Base-by-base conservation (phyloP, 1,284 basidiomycete genomes). In the Leccinum pachyderme region DNA sequence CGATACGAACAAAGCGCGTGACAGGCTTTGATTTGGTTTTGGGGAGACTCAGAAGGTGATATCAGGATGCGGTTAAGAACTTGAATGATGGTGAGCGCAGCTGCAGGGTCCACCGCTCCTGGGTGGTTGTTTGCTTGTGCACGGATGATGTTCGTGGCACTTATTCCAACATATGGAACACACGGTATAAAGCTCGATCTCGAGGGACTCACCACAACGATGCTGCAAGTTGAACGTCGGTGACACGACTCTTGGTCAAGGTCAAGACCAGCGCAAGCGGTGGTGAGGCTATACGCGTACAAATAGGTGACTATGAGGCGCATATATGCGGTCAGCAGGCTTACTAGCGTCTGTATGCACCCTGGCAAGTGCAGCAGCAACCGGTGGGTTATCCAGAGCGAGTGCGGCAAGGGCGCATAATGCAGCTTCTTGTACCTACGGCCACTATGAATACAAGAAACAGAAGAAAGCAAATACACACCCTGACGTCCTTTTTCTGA, bases 381-480 rank as follows among this genome's bases (percentile, higher is more conserved):
- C 73, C 5, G 70, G 57, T 0, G 76, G 65, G 57, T 87, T 89
- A 55, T 90, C 90, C 62, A 84, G 83, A 15, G 83, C 77, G 9
- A 94, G 69, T 0, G 87, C 77, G 2, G 85, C 86, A n/a, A 94
- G 72, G 0, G 88, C 87, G 24, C 76, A 77, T 5, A 93, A 70
- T 0, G 79, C 82, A 0, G 87, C 86, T 71, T 92, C 90, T 63
- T 91, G 83, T 2, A 84, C 67, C 82, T 92, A 49, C 8, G 13
- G 41, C 29, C 44, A 8, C 31, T n/a, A 33, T 24, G 35, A 41
- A 58, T 25, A 46, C 43, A 47, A 47, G 46, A 53, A 24, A 5
- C 7, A 4, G 13, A 41, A 46, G 22, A 33, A 29, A 57, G 39
- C 39, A 41, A 22, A 41, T 7, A 60, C 71, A 5, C 33, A 80